Conservation (phyloP, 2,329 filamentous ascomycete species). For the Didymella lethalis region DNA sequence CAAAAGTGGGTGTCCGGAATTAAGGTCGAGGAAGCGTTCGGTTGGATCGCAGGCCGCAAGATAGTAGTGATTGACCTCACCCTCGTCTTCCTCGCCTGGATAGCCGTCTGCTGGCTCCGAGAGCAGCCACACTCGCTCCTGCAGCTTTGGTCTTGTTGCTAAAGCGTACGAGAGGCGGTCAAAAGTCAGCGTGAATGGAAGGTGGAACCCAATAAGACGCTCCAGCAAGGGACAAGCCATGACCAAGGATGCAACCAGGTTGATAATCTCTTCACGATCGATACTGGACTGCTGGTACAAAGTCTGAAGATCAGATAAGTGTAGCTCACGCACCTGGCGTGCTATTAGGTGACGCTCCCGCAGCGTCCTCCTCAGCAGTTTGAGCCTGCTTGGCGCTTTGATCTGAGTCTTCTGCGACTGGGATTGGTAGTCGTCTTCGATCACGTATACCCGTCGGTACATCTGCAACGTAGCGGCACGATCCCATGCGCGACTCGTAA, state of each 20-base stretch:
- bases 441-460: constrained; percentile 58
- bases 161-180: constrained; percentile 64
- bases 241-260: constrained; percentile 63
- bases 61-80: constrained; percentile 34
- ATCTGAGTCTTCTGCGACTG: constrained; percentile 51
- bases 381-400: constrained; percentile 60
- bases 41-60: constrained; percentile 57
- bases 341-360: constrained; percentile 61
- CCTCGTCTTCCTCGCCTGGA: constrained; percentile 48
- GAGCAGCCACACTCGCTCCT: constrained; percentile 65
- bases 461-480: constrained; percentile 58
- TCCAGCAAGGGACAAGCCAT: constrained; percentile 67
- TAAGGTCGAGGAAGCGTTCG: constrained; percentile 63
- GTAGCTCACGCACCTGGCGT: constrained; percentile 61
- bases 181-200: constrained; percentile 62
- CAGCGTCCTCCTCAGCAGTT: constrained; percentile 63
- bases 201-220: constrained; percentile 61
- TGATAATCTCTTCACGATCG: constrained; percentile 59
- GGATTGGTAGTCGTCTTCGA: constrained; percentile 53
- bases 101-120: constrained; percentile 27
- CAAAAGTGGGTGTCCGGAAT: constrained; percentile 60
- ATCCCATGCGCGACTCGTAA: constrained; percentile 66
- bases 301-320: constrained; percentile 59
- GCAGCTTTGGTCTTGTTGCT: constrained; percentile 62
- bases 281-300: constrained; percentile 49